Base-by-base conservation (phyloP, 1,139 yeast genomes). In the Suhomyces panamericanus region DNA sequence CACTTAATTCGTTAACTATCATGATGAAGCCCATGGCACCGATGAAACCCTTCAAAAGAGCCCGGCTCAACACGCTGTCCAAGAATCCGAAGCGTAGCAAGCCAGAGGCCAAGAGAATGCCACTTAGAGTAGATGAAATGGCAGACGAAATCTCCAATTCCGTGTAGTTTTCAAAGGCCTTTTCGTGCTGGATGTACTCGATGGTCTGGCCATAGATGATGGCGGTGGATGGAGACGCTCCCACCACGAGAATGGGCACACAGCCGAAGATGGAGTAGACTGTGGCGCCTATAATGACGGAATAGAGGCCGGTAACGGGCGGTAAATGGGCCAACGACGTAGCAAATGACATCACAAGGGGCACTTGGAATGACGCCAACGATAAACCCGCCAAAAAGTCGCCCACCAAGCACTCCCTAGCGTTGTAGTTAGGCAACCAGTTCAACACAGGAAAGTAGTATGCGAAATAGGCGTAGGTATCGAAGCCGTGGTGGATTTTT, bases 11-110 rank as follows among this genome's bases (percentile, higher is more conserved):
- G 46, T 60, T 66, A 13, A 62, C 52, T 28, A 67, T 65, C 70
- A 67, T 67, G 29, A 67, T 63, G 10, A 63, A 47, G 6, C 71
- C 72, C 67, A 67, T 64, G 14, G 71, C 71, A 2, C 67, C 70
- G 14, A 67, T 51, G 36, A 67, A 67, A 1, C 72, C 72, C 44
- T 66, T 67, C 11, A 67, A 50, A 14, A 67, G 50, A 1, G 71
- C 64, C 29, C 71, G 52, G 27, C 67, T 62, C 36, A 67, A 55
- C 13, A 67, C 64, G 39, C 58, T 66, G 48, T 64, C 70, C 39
- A 67, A 52, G 47, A 64, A 67, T 1, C 72, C 72, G 31, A 64
- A 55, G 15, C 71, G 46, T 16, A 61, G 52, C 7, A 67, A 42
- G 1, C 72, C 72, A 27, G 64, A 52, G 2, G 58, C 67, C 12